These are phyloP conservation scores for Calocybe indica DNA, from an alignment of 768 basidiomycete species.

Conservation along the genomic window DNA sequence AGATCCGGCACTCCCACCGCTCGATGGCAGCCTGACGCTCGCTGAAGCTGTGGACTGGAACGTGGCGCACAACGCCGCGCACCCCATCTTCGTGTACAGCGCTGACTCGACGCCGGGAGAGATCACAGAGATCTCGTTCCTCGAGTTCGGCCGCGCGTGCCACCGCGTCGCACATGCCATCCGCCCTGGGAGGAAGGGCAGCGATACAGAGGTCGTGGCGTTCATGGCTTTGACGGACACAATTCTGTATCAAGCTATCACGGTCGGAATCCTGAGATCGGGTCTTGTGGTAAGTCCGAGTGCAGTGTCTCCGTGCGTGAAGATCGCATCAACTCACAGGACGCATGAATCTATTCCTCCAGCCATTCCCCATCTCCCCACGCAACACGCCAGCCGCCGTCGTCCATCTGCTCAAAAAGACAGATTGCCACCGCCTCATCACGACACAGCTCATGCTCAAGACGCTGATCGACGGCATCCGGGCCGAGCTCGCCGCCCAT, in stretches of 20 bases:
- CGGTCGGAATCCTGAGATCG: slow-evolving; percentile 22
- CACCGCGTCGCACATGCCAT: slow-evolving; percentile 29
- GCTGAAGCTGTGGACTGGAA: slow-evolving; percentile 17
- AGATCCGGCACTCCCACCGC: slow-evolving; percentile 8
- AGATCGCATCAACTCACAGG: not conserved
- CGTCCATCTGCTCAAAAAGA: slow-evolving; percentile 20
- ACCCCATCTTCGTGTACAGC: slow-evolving; percentile 13
- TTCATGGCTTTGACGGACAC: slow-evolving; percentile 21
- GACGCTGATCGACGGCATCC: slow-evolving; percentile 15
- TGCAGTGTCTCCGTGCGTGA: not conserved
- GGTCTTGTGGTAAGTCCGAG: slow-evolving; percentile 20
- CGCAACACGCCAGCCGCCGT: slow-evolving; percentile 21
- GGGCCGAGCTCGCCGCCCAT: slow-evolving; percentile 9
- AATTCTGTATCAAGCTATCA: slow-evolving; percentile 29
- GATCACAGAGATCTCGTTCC: slow-evolving; percentile 19
- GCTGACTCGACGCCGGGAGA: slow-evolving; percentile 8
- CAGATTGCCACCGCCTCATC: slow-evolving; percentile 26
- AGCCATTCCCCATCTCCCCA: slow-evolving; percentile 28
- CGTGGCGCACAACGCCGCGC: slow-evolving; percentile 12
- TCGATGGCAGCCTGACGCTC: slow-evolving; percentile 9
- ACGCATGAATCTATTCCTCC: not conserved
- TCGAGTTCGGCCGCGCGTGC: slow-evolving; percentile 34
- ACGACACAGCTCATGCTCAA: slow-evolving; percentile 18
- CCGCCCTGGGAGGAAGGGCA: slow-evolving; percentile 17
- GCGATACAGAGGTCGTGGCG: slow-evolving; percentile 19